Evolutionary conservation across 805 yeast species (phyloP).

Genomic region (Candida ovalis): DNA sequence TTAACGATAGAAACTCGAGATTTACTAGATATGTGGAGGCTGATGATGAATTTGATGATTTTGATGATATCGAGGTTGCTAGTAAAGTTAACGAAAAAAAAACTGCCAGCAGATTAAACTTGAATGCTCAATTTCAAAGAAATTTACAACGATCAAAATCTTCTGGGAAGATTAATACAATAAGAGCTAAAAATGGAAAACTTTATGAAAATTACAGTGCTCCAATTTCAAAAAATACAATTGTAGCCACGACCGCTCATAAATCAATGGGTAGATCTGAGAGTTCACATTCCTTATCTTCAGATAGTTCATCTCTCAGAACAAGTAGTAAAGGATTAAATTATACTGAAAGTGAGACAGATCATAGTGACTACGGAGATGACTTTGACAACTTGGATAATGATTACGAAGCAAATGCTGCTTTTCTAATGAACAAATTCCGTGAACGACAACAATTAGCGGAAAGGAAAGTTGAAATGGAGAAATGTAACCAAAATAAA

Average conservation of each 20-base stretch:
- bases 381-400: conserved; percentile 23
- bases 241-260: conserved; percentile 8
- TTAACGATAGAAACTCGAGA: conserved; percentile 4
- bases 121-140: background rate
- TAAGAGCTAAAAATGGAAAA: background rate
- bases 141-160: background rate
- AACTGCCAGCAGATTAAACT: background rate
- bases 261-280: conserved; percentile 13
- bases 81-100: conserved; percentile 5
- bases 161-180: background rate
- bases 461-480: conserved; percentile 14
- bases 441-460: conserved; percentile 17
- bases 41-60: conserved; percentile 17
- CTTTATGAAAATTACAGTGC: conserved; percentile 1
- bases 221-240: conserved; percentile 16
- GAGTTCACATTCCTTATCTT: conserved; percentile 24
- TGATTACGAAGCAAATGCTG: conserved; percentile 4
- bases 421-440: conserved; percentile 12
- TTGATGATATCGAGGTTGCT: conserved; percentile 16
- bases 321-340: conserved; percentile 15
- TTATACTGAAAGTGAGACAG: conserved; percentile 28
- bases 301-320: conserved; percentile 18
- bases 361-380: conserved; percentile 30
- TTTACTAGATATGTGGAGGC: conserved; percentile 20
- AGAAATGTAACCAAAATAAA: conserved; percentile 5